phyloP scores from a whole-genome alignment of 768 basidiomycete genomes.

The Mycena venus region DNA sequence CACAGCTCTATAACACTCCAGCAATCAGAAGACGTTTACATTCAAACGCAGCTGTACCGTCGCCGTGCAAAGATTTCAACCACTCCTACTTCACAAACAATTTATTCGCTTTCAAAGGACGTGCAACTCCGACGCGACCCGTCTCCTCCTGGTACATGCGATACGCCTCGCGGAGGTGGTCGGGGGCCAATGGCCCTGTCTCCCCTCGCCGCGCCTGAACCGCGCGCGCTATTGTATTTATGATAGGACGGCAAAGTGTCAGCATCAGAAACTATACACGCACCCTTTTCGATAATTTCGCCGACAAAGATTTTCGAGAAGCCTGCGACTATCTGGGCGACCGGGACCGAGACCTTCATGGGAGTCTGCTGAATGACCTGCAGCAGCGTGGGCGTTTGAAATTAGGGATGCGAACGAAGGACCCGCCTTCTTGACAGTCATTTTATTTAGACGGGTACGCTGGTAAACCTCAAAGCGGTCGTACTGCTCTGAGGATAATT shows the following conservation, averaged over 20 bases:
- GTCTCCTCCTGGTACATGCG: slow-evolving; percentile 85
- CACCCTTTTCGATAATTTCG: slow-evolving; percentile 92
- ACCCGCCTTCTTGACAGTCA: slow-evolving; percentile 80
- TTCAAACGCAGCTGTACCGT: too few species aligned
- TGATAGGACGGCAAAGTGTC: neutral
- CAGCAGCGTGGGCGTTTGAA: neutral
- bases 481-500: slow-evolving; percentile 86
- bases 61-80: too few species aligned
- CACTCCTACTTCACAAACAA: slow-evolving; percentile 72
- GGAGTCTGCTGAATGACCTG: slow-evolving; percentile 88
- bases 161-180: slow-evolving; percentile 92
- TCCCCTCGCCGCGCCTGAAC: slow-evolving; percentile 82
- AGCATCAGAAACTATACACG: neutral
- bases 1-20: too few species aligned
- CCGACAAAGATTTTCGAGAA: slow-evolving; percentile 94
- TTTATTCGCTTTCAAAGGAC: slow-evolving; percentile 76
- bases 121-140: slow-evolving; percentile 83
- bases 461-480: slow-evolving; percentile 92
- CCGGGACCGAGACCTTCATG: slow-evolving; percentile 87
- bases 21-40: too few species aligned
- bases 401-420: too few species aligned
- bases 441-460: slow-evolving; percentile 88
- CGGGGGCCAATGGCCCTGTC: slow-evolving; percentile 85
- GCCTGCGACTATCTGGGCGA: slow-evolving; percentile 91
- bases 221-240: slow-evolving; percentile 77